Base-by-base conservation (phyloP, 768 basidiomycete genomes). In the Favolaschia claudopus region DNA sequence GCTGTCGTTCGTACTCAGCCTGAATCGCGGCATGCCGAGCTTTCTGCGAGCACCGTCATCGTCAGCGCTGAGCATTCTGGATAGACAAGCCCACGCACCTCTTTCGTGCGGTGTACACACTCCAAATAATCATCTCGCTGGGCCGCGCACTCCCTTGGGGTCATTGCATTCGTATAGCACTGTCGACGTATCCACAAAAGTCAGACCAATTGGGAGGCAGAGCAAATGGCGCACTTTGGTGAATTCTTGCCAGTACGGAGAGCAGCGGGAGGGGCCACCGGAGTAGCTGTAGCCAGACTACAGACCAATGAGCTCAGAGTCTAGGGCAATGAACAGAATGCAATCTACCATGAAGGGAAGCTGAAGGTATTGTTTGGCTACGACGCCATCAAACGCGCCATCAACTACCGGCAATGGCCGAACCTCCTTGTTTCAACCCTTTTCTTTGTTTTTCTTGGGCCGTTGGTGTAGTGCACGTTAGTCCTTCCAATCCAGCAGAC, bases 111-210 rank as follows among this genome's bases (percentile, higher is more conserved):
- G 29, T 57, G 58, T 1, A 64, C 9, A 14, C 63, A 64, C 50
- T 64, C 63, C 8, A 64, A 15, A 31, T 64, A 64, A 36, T 64
- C 63, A 19, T 64, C 63, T 2, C 63, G 58, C 45, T 52, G 50
- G 3, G 17, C 7, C 10, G 3, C 27, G 25, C 63, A 64, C 39
- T 57, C 39, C 15, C 17, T 17, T 5, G 58, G 50, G 27, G 12
- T 24, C 1, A 43, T 33, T 9, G 40, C 63, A 19, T 25, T 38
- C 17, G 58, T 14, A 46, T 53, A 64, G 55, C 63, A 64, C 63
- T 64, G 36, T 45, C 19, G 10, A 8, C 19, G 10, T 9, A 10
- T 15, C 24, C 8, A n/a, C 9, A 42, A 8, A 15, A 3, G 19
- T n/a, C 5, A n/a, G 12, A 42, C 47, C 32, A 25, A 42, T 20